Evolutionary conservation across 345 rosid genomes (phyloP), one percentile per base, ranked within the genome.

Genomic region (Bruguiera parviflora): DNA sequence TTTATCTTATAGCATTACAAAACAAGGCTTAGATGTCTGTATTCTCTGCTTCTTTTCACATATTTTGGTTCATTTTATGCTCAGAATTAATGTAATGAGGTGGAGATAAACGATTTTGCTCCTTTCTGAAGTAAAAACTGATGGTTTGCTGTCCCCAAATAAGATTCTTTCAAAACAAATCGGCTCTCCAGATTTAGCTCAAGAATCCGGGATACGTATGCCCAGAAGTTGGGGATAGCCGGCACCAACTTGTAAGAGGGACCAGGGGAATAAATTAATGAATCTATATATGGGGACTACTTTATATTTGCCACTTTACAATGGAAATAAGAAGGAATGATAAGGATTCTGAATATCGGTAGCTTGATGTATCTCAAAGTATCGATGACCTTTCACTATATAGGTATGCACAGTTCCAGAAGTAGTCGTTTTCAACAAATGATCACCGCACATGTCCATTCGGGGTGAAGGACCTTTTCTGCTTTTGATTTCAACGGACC

Each of bases 241-340:
- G 24, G 13, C 67, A 46, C 77, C 77, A 70, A 78, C 65, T 68
- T 78, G 77, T 37, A 65, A 71, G 68, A 71, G 61, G 77, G 75
- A 32, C 72, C 75, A 27, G 21, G 7, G 64, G 66, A 63, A 71
- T 64, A 64, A 51, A 58, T 39, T 59, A 47, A 63, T 27, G 59
- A 56, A 56, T 56, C 59, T 5, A 56, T 8, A 10, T 0, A 43
- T 13, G 49, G 18, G 49, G 49, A 13, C 49, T 43, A 13, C 49
- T 39, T 39, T 39, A 39, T 39, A 2, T 39, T 39, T 39, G 47
- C 47, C n/a, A 20, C 35, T 53, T 61, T 61, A 18, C 61, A 29
- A 24, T 37, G 66, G 70, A 75, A 72, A 43, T 56, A 62, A 62
- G 63, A 20, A 35, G 63, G 66, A 46, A 2, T 69, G 69, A 53